phyloP scores from a whole-genome alignment of 2,329 filamentous ascomycete genomes.

The Rhynchosporium graminicola region DNA sequence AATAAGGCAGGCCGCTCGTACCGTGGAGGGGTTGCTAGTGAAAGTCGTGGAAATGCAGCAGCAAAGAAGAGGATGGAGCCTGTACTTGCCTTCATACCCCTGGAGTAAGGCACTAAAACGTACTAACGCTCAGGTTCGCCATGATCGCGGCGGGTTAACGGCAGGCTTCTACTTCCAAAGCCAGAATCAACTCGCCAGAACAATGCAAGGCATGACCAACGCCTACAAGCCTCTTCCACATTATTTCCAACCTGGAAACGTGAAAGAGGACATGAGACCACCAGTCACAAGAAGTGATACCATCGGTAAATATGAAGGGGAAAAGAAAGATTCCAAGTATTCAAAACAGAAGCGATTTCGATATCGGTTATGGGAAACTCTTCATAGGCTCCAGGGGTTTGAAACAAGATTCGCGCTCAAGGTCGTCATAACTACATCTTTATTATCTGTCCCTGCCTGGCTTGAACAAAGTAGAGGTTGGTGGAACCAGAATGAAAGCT shows the following conservation, averaged over 20 bases:
- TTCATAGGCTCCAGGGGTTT: constrained; percentile 58
- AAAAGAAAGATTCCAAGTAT: constrained; percentile 45
- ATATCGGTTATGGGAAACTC: constrained; percentile 50
- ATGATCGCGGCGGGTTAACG: constrained; percentile 59
- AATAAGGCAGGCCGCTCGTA: constrained; percentile 52
- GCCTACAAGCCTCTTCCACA: constrained; percentile 40
- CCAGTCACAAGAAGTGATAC: constrained; percentile 31
- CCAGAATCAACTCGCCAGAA: constrained; percentile 37
- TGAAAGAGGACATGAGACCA: constrained; percentile 24
- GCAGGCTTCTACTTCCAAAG: constrained; percentile 49
- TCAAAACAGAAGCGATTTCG: constrained; percentile 45
- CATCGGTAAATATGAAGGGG: constrained; percentile 40
- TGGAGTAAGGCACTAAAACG: constrained; percentile 54
- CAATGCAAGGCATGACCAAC: constrained; percentile 41
- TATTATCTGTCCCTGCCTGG: constrained; percentile 57
- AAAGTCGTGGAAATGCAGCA: constrained; percentile 52
- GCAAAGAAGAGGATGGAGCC: constrained; percentile 43
- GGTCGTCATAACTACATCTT: constrained; percentile 51
- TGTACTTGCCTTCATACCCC: constrained; percentile 56
- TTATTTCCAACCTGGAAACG: constrained; percentile 31
- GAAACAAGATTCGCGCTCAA: constrained; percentile 60
- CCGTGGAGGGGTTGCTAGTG: constrained; percentile 49
- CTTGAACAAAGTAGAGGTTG: constrained; percentile 47
- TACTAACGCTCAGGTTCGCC: constrained; percentile 57
- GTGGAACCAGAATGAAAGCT: constrained; percentile 57